Evolutionary conservation across 306 rosid genomes (phyloP), one percentile per base, ranked within the genome.

Genomic region (Medicago truncatula): DNA sequence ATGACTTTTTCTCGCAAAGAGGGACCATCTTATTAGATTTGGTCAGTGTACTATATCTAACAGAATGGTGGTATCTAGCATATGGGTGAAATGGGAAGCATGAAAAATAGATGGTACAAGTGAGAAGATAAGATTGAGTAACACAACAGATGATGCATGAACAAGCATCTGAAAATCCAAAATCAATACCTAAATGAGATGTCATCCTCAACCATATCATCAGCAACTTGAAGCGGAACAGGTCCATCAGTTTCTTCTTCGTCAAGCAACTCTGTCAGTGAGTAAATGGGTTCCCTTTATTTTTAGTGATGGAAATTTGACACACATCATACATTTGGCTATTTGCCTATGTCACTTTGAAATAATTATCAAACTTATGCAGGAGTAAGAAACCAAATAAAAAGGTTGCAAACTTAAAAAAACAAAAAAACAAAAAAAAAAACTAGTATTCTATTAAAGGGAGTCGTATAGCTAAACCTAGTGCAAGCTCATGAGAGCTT

Each of bases 231-330:
- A 65, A 91, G 77, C 5, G 93, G 97, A 83, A 81, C 82, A 39
- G 96, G 87, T 66, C 77, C 89, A 78, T 85, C 93, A 46, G 88
- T 87, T 81, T 86, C 92, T 62, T 89, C 98, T 81, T 88, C 97
- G 15, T 71, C 90, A 39, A 83, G 82, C 12, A 83, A 80, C 81
- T 93, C 98, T 89, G 84, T 71, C 60, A 70, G 79, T 39, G 65
- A 87, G 74, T 52, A 78, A 60, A 85, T 50, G 72, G 54, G 60
- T 31, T 14, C 70, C 76, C 75, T 67, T 72, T 13, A 74, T 36
- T 40, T 28, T 25, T 8, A 61, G 38, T 62, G 18, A 67, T 62
- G 63, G 50, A 65, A 52, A 16, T 43, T 56, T 76, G 62, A 34
- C 50, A 46, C 56, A 75, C 11, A 23, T 3, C 15, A 44, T 12